A percentile compares a stretch with the other conserved stretches of the same genome.
These are phyloP conservation scores for Yamadazyma kanchanaburiensis DNA, from an alignment of 1,139 yeast species.

Conservation along the genomic window DNA sequence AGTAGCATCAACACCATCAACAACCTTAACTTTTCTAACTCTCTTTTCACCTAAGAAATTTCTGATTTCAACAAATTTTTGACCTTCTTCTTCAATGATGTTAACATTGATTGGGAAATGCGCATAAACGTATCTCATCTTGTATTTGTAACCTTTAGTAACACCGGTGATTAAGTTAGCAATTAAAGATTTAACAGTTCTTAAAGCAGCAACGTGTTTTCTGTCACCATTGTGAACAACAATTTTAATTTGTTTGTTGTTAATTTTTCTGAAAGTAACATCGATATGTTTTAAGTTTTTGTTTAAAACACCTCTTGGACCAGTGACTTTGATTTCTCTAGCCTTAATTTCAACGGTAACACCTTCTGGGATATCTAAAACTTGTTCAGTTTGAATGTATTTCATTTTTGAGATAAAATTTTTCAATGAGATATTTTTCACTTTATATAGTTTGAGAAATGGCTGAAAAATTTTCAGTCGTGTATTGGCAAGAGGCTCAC, in stretches of 20 bases:
- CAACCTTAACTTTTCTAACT: conserved; percentile 81
- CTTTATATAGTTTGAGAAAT: conserved; percentile 2
- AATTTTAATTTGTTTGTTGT: conserved; percentile 73
- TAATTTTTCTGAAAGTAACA: conserved; percentile 83
- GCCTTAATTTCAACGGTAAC: conserved; percentile 90
- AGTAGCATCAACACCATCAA: conserved; percentile 86
- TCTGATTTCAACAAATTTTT: conserved; percentile 88
- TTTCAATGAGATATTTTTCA: conserved; percentile 6
- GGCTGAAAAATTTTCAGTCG: conserved; percentile 6
- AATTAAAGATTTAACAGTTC: conserved; percentile 96
- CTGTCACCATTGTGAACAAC: conserved; percentile 99
- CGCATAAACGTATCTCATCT: conserved; percentile 99
- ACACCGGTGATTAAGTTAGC: conserved; percentile 97
- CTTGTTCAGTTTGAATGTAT: conserved; percentile 93
- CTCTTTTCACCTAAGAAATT: conserved; percentile 99
- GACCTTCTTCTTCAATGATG: conserved; percentile 72
- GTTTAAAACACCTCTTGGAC: conserved; percentile 96
- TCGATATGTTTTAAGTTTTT: conserved; percentile 94
- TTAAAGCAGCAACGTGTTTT: conserved; percentile 99
- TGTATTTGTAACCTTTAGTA: conserved; percentile 98
- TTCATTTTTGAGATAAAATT: conserved; percentile 51
- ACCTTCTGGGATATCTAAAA: conserved; percentile 89
- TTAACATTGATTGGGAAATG: conserved; percentile 99
- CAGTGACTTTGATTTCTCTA: conserved; percentile 86
- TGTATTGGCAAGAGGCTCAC: too few relatives aligned